Base-by-base conservation (phyloP, 2,329 filamentous ascomycete species). In the Helotiales sp. region DNA sequence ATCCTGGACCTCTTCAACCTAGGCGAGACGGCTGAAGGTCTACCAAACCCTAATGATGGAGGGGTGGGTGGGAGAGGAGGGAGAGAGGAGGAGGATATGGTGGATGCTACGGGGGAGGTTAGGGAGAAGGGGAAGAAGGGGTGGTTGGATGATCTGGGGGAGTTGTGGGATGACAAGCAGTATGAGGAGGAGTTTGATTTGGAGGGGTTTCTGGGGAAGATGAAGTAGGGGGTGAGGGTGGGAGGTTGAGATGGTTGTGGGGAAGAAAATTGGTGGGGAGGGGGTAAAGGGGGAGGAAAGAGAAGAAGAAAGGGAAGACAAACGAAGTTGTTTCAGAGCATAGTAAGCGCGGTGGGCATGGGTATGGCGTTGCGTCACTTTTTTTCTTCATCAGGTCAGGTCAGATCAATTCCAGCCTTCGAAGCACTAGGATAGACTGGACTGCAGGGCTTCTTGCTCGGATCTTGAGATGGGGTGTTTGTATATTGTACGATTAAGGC, bases 171-270 rank as follows among this genome's bases (percentile, higher is more conserved):
- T 72, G 93, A 97, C 72, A 88, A 87, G 72, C 93, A 97, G 78
- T 99, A 99, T 74, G 92, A 97, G 75, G 95, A 99, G 77, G 96
- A 96, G 74, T 98, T 97, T 73, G 91, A 98, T 72, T 77, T 99
- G 65, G 92, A 96, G 69, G 93, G 91, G 3, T 99, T 98, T 77
- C 81, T 99, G 77, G 93, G 92, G 73, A 96, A 85, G 66, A 97
- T 99, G 91, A 67, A 67, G 33, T 66, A 25, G 10, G 22, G 10
- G 36, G 9, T 2, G 2, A n/a, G n/a, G 10, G 7, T 4, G 34
- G 15, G 34, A 38, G 15, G 10, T 3, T 38, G 34, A 17, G 34
- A 38, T 38, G 34, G 34, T n/a, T n/a, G n/a, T n/a, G n/a, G n/a
- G n/a, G n/a, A n/a, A n/a, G n/a, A n/a, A n/a, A n/a, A n/a, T n/a